Evolutionary conservation across 2,329 filamentous ascomycete genomes (phyloP).

Genomic region (Colletotrichum ledebouriae): DNA sequence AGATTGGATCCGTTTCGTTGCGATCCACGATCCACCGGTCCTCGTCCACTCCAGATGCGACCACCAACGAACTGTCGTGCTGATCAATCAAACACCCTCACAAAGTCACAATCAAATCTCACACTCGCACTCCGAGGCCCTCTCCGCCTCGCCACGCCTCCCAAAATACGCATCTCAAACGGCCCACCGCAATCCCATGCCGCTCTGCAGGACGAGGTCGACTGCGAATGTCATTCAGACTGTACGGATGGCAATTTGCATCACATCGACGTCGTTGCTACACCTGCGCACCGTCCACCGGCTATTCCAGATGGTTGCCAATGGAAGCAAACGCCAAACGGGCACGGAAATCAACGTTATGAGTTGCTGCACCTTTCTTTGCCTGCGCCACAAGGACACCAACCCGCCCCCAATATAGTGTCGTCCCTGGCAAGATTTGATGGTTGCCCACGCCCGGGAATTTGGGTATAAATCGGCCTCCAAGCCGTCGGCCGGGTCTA

Average conservation of each 20-base stretch:
- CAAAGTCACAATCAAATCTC: constrained; percentile 13
- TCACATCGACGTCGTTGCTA: background rate
- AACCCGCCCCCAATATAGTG: background rate
- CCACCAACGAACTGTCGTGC: constrained; percentile 32
- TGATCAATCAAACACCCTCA: constrained; percentile 26
- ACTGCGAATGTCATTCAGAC: background rate
- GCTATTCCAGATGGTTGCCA: background rate
- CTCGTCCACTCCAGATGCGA: constrained; percentile 31
- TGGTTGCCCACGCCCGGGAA: constrained; percentile 10
- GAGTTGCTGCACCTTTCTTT: too few relatives aligned
- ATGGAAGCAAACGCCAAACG: background rate
- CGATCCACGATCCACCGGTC: constrained; percentile 37
- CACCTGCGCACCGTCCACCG: background rate
- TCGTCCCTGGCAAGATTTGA: background rate
- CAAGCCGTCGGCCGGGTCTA: constrained; percentile 26
- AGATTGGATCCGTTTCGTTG: constrained; percentile 38
- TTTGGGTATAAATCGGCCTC: constrained; percentile 17
- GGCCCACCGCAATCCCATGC: background rate
- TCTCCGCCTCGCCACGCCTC: background rate
- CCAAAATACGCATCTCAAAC: background rate
- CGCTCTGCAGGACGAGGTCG: background rate
- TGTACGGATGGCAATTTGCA: background rate
- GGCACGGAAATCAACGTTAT: too few relatives aligned
- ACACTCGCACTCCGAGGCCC: too few relatives aligned
- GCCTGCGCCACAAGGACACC: background rate